Conservation (phyloP, 129 eudicot species). For the Cynara cardunculus region DNA sequence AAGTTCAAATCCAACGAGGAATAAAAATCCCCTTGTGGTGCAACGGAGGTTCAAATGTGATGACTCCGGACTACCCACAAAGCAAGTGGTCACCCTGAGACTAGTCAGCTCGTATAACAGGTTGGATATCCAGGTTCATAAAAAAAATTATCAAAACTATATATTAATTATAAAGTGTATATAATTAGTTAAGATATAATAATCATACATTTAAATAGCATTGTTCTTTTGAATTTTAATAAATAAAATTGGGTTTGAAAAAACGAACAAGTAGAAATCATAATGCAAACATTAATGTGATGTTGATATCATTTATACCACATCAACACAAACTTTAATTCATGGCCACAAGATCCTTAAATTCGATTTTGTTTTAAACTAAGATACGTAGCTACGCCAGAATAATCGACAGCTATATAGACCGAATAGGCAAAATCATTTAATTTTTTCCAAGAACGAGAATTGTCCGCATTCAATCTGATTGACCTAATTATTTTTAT, state of each 20-base stretch:
- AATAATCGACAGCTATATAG: background rate
- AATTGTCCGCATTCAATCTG: background rate
- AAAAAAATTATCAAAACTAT: no score
- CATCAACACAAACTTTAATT: background rate
- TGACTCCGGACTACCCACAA: no score
- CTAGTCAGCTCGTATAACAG: no score
- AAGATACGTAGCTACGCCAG: background rate
- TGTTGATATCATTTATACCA: conserved; percentile 11
- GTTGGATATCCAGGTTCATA: no score
- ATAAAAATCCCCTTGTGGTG: no score
- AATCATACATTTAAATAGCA: background rate
- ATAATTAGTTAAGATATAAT: background rate
- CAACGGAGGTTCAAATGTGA: no score
- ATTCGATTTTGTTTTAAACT: background rate
- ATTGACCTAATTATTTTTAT: background rate
- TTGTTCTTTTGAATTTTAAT: background rate
- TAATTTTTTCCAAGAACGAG: background rate
- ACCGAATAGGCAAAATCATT: background rate
- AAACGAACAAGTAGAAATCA: background rate
- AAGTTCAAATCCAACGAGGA: no score
- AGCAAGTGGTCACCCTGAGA: no score
- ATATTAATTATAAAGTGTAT: background rate
- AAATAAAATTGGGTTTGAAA: background rate
- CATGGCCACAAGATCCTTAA: conserved; percentile 22
- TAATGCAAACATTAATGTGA: background rate